A percentile compares a stretch with the other conserved stretches of the same genome.
Conservation (phyloP, 1,139 yeast species). For the Ogataea hybrid region DNA sequence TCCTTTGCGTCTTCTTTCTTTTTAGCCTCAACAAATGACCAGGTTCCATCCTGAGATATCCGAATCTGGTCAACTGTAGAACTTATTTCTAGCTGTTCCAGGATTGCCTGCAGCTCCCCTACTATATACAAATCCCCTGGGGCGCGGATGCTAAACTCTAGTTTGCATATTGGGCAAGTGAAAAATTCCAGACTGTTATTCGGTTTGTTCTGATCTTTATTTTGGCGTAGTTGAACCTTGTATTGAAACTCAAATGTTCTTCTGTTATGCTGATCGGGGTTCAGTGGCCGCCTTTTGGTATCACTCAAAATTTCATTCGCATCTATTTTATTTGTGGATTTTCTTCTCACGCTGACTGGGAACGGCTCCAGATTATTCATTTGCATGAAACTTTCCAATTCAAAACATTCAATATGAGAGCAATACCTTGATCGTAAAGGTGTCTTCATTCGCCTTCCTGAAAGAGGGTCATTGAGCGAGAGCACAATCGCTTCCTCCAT, state of each 20-base stretch:
- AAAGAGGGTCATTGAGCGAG: conserved; percentile 31
- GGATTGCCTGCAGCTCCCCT: conserved; percentile 29
- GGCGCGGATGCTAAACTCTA: conserved; percentile 30
- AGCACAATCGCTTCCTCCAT: conserved; percentile 26
- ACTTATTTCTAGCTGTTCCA: conserved; percentile 17
- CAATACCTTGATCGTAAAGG: conserved; percentile 30
- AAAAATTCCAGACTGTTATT: conserved; percentile 29
- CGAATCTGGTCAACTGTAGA: conserved; percentile 24
- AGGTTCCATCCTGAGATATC: conserved; percentile 24
- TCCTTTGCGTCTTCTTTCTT: conserved; percentile 2
- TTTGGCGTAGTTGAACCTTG: conserved; percentile 16
- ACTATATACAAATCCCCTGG: conserved; percentile 32
- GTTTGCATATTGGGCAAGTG: conserved; percentile 32
- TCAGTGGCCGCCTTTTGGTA: conserved; percentile 24
- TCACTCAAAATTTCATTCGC: conserved; percentile 26
- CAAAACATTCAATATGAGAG: conserved; percentile 34
- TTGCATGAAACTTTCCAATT: conserved; percentile 28
- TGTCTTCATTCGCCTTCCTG: conserved; percentile 25
- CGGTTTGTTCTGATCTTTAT: conserved; percentile 18
- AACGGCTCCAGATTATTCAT: conserved; percentile 29
- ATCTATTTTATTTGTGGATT: conserved; percentile 11
- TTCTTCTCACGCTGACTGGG: conserved; percentile 22
- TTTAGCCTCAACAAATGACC: conserved; percentile 25
- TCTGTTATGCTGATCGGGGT: conserved; percentile 21
- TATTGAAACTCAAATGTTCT: conserved; percentile 23